Evolutionary conservation across 192 early-diverging fungal genomes (phyloP), one percentile per base, ranked within the genome.

Genomic region (Backusella morwellensis): DNA sequence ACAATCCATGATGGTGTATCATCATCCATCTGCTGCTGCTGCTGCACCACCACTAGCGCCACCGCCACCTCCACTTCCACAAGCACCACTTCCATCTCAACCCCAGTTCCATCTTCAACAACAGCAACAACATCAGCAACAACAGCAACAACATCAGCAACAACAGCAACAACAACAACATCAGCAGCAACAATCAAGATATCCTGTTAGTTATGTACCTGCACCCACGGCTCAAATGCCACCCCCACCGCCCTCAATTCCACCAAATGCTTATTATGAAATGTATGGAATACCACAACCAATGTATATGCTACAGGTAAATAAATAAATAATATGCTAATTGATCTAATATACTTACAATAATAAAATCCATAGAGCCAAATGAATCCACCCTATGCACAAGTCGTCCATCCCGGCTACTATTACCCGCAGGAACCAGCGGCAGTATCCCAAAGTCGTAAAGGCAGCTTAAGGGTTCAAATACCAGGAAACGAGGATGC

Each of bases 221-320:
- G 35, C 59, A 32, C 75, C 63, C 12, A 26, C 75, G 17, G 29
- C 34, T 23, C 66, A 35, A 21, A 29, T 36, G 12, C 66, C 75
- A 50, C 35, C 74, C 14, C 52, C 63, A 50, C 66, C 56, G 9
- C 52, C 74, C 52, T 74, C 52, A 19, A 32, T 40, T 7, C 63
- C 74, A 8, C 26, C 66, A 32, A 42, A 68, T 35, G 50, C 54
- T 26, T 75, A 75, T 42, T 36, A 75, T 67, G 75, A 75, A 36
- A 54, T 66, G 35, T 66, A 75, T 66, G 75, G 63, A 26, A n/a
- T 34, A 34, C 72, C 40, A 42, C 71, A 72, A 54, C 72, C 40
- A 40, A 78, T 82, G 81, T 82, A 82, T 68, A 82, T 82, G 77
- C 34, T 78, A 36, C 81, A 77, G 42, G 78, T 79, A 72, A 72